Conservation (phyloP, 257 asterid genomes). For the Pogostemon cablin region DNA sequence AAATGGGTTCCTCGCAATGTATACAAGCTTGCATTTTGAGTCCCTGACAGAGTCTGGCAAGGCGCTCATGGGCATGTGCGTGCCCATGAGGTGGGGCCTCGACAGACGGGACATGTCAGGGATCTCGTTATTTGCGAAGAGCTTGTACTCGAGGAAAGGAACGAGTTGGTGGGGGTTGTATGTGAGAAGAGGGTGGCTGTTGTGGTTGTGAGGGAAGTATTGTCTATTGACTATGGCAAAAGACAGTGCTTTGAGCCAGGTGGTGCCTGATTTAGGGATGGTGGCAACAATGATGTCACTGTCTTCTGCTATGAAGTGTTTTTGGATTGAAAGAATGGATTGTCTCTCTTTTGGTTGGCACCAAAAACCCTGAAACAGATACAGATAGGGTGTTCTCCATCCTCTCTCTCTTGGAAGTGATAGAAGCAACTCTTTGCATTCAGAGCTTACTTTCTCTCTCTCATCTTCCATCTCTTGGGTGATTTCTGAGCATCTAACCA, state of each 20-base stretch:
- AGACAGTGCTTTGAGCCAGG: conserved; percentile 60
- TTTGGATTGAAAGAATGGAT: conserved; percentile 36
- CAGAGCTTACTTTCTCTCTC: conserved; percentile 31
- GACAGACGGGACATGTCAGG: conserved; percentile 36
- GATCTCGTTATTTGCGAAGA: conserved; percentile 31
- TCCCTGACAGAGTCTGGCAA: conserved; percentile 40
- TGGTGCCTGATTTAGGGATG: conserved; percentile 64
- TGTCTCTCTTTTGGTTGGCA: conserved; percentile 46
- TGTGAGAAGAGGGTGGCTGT: conserved; percentile 45
- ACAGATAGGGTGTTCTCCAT: conserved; percentile 51
- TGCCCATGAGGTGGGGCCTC: conserved; percentile 45
- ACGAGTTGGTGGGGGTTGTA: conserved; percentile 58
- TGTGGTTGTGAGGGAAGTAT: neutral
- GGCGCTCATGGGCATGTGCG: conserved; percentile 44
- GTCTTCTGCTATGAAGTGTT: conserved; percentile 35
- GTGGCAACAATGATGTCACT: conserved; percentile 45
- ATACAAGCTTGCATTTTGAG: conserved; percentile 40
- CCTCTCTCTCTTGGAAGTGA: conserved; percentile 58
- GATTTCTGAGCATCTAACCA: conserved; percentile 5
- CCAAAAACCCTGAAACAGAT: conserved; percentile 52
- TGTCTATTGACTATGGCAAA: conserved; percentile 39
- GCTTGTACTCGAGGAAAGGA: conserved; percentile 49
- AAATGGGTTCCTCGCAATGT: conserved; percentile 54
- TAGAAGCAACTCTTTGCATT: conserved; percentile 41
- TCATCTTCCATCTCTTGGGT: conserved; percentile 16